Evolutionary conservation across 2,329 filamentous ascomycete species (phyloP).

Genomic region (Hypoxylon sp.): DNA sequence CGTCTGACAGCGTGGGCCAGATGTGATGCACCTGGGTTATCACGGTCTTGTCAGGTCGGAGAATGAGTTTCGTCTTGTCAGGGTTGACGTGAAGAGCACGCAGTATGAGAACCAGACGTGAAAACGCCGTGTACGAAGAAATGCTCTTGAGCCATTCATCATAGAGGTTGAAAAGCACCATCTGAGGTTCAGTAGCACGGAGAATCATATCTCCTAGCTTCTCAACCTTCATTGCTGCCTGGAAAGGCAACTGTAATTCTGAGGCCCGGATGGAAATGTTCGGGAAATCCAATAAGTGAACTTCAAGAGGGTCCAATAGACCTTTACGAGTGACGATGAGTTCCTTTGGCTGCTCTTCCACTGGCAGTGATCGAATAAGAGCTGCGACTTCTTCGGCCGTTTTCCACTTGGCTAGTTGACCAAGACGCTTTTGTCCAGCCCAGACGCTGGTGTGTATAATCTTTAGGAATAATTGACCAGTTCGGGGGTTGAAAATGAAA

Average conservation of each 20-base stretch:
- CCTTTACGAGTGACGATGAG: constrained; percentile 98
- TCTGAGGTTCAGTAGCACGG: constrained; percentile 97
- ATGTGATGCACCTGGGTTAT: constrained; percentile 99
- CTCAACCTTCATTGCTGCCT: constrained; percentile 99
- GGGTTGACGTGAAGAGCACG: constrained; percentile 97
- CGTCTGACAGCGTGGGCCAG: constrained; percentile 93
- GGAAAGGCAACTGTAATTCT: constrained; percentile 96
- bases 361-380: constrained; percentile 91
- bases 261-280: constrained; percentile 99
- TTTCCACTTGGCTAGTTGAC: constrained; percentile 99
- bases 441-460: constrained; percentile 99
- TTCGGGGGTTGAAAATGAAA: constrained; percentile 99
- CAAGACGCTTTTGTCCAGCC: constrained; percentile 99
- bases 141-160: constrained; percentile 99
- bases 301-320: constrained; percentile 94
- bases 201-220: constrained; percentile 99
- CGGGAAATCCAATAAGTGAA: constrained; percentile 97
- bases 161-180: constrained; percentile 99
- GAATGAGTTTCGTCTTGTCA: constrained; percentile 96
- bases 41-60: constrained; percentile 96
- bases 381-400: constrained; percentile 99
- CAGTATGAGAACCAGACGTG: constrained; percentile 90
- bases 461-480: constrained; percentile 97
- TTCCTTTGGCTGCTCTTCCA: constrained; percentile 99
- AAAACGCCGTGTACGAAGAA: constrained; percentile 98